Percentiles rank a stretch among this genome's conserved stretches.
These are phyloP conservation scores for Acer negundo DNA, from an alignment of 345 rosid species.

Conservation along the genomic window DNA sequence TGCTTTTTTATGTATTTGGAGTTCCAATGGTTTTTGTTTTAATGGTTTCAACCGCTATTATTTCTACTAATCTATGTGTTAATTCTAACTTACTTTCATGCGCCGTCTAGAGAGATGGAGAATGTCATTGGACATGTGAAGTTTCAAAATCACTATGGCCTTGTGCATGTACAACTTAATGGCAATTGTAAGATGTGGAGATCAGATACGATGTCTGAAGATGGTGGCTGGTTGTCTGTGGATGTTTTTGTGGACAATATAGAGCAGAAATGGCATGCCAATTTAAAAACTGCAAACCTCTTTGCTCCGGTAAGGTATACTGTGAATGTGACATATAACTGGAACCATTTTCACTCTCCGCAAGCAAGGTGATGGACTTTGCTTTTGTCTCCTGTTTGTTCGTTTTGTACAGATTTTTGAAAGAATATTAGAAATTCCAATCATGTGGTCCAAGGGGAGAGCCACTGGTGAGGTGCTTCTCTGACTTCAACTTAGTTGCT, in stretches of 20 bases:
- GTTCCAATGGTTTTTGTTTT: neutral
- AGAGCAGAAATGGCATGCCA: slow-evolving; percentile 94
- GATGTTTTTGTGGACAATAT: slow-evolving; percentile 86
- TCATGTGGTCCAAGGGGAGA: slow-evolving; percentile 90
- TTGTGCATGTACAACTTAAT: slow-evolving; percentile 73
- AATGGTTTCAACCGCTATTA: neutral
- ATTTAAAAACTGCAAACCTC: slow-evolving; percentile 74
- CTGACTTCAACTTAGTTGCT: slow-evolving; percentile 43
- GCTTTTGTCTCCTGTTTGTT: slow-evolving; percentile 19
- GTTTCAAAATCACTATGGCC: slow-evolving; percentile 87
- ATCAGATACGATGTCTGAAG: slow-evolving; percentile 68
- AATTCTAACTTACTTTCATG: slow-evolving; percentile 26
- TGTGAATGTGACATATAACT: slow-evolving; percentile 16
- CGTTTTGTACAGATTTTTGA: slow-evolving; percentile 73
- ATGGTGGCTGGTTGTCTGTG: slow-evolving; percentile 90
- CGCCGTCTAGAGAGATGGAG: slow-evolving; percentile 76
- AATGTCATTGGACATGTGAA: slow-evolving; percentile 76
- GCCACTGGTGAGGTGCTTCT: slow-evolving; percentile 99
- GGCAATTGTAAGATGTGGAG: slow-evolving; percentile 94
- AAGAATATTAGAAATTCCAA: slow-evolving; percentile 87
- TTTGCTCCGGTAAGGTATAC: slow-evolving; percentile 86
- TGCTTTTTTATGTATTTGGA: neutral
- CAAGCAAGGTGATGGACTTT: slow-evolving; percentile 11
- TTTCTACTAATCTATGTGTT: neutral
- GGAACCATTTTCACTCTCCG: slow-evolving; percentile 5